Base-by-base conservation (phyloP, 148 eudicot genomes). In the Rhododendron mucronatum region DNA sequence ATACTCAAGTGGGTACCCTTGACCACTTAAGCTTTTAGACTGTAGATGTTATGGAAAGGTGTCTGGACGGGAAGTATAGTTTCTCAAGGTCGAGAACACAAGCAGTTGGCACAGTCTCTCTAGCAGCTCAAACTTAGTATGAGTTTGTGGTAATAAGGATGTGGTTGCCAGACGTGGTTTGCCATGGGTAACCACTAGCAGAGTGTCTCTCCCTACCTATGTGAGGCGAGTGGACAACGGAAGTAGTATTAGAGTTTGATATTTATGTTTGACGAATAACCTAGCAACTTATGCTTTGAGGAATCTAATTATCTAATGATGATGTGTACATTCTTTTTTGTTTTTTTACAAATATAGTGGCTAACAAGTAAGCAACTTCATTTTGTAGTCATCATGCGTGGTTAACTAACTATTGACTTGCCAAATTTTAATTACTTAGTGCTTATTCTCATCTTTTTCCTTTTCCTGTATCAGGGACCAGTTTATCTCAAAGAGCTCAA, bases 401-500 rank as follows among this genome's bases (percentile, higher is more conserved):
- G 78, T 65, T 53, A 28, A 65, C 1, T 53, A 28, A 65, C 1
- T 65, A 37, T 80, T 80, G 79, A 10, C 69, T 14, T 61, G 18
- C 39, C 14, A 47, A n/a, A 28, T 18, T 82, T 11, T 86, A 78
- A 80, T 63, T 8, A 5, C 3, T 11, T 33, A 76, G 45, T 48
- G 84, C 67, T 74, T 82, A 55, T 21, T 23, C 86, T 61, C 37
- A 48, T 20, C 41, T 12, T 77, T 80, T 81, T 75, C 1, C 80
- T 30, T 53, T 81, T 23, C 41, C 48, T 73, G 47, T 85, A 79
- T 82, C 94, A 96, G 99, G 93, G 86, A 80, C 90, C 93, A 85
- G 85, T 90, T 88, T 84, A 83, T 88, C 91, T 96, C 87, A 92
- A 88, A 87, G 99, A 94, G 86, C 93, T 92, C 78, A 83, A 81